These are phyloP conservation scores for Boletellus sp. DNA, from an alignment of 768 basidiomycete genomes.

Conservation along the genomic window DNA sequence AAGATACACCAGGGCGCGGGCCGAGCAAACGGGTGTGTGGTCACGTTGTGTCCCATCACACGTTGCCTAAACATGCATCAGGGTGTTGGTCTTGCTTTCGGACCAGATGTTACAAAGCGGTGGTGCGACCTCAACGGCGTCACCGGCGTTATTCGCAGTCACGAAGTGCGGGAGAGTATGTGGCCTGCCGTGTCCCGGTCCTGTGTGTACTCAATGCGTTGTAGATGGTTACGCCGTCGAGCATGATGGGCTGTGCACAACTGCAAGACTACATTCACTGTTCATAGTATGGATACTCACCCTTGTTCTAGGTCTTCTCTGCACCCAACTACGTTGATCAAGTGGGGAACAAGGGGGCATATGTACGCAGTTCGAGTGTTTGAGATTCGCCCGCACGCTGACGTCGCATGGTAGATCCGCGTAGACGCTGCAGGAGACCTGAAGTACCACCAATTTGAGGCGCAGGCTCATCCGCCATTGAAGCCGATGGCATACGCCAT, in stretches of 20 bases:
- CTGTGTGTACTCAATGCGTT: slow-evolving; percentile 3
- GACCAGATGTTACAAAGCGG: slow-evolving; percentile 85
- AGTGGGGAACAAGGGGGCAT: slow-evolving; percentile 88
- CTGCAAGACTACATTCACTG: slow-evolving; percentile 44
- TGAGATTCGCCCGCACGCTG: slow-evolving; percentile 3
- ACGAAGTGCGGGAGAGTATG: slow-evolving; percentile 91
- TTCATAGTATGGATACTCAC: slow-evolving; percentile 10
- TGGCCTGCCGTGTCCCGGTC: slow-evolving; percentile 5
- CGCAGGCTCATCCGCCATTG: slow-evolving; percentile 83
- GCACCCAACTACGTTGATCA: slow-evolving; percentile 96
- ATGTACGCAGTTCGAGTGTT: slow-evolving; percentile 47
- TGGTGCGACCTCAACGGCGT: slow-evolving; percentile 89
- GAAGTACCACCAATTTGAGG: slow-evolving; percentile 79
- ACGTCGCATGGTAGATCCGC: slow-evolving; percentile 53
- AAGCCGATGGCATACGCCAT: slow-evolving; percentile 90
- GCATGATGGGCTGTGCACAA: slow-evolving; percentile 91
- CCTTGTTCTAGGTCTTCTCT: slow-evolving; percentile 66
- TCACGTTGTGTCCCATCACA: slow-evolving; percentile 4
- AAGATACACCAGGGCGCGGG: slow-evolving; percentile 81
- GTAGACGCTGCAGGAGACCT: slow-evolving; percentile 74
- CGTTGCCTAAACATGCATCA: slow-evolving; percentile 29
- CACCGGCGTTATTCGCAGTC: slow-evolving; percentile 87
- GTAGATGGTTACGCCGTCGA: slow-evolving; percentile 92
- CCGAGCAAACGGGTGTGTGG: slow-evolving; percentile 89
- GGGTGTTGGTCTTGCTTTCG: slow-evolving; percentile 96